These are phyloP conservation scores for Omphalotus olearius DNA, from an alignment of 1,284 basidiomycete genomes.

Conservation along the genomic window DNA sequence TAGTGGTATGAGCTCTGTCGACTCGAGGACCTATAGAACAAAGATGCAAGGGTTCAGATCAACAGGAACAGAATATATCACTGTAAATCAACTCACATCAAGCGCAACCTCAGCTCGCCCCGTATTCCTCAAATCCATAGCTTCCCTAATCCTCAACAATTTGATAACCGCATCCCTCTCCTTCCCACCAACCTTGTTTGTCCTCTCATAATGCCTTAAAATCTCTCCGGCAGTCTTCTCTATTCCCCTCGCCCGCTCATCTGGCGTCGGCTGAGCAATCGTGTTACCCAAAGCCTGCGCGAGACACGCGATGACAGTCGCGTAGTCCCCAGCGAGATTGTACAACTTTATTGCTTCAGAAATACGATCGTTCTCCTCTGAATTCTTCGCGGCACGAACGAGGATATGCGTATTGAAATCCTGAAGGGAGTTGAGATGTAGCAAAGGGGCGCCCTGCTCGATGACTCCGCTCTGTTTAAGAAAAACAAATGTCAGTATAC, in stretches of 20 bases:
- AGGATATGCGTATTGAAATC: constrained; percentile 86
- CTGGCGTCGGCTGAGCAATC: constrained; percentile 63
- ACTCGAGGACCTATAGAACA: constrained; percentile 70
- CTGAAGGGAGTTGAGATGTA: constrained; percentile 37
- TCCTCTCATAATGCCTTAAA: constrained; percentile 82
- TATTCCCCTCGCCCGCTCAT: constrained; percentile 68
- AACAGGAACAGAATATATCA: constrained; percentile 5
- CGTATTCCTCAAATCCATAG: constrained; percentile 71
- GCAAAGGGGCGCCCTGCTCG: constrained; percentile 76
- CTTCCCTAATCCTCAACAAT: constrained; percentile 80
- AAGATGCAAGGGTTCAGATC: background rate
- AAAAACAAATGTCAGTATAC: background rate
- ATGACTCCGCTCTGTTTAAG: constrained; percentile 73
- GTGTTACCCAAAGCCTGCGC: constrained; percentile 89
- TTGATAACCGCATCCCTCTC: constrained; percentile 77
- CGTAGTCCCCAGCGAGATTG: constrained; percentile 91
- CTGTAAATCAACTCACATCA: constrained; percentile 51
- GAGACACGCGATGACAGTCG: constrained; percentile 85
- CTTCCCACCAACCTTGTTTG: constrained; percentile 69
- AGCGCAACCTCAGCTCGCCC: constrained; percentile 77
- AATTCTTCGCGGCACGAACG: constrained; percentile 73
- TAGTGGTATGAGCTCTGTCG: constrained; percentile 86
- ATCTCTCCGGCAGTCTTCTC: constrained; percentile 83
- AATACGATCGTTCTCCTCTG: constrained; percentile 74
- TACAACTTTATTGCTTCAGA: constrained; percentile 94